Base-by-base conservation (phyloP, 306 rosid species). In the Styphnolobium japonicum region DNA sequence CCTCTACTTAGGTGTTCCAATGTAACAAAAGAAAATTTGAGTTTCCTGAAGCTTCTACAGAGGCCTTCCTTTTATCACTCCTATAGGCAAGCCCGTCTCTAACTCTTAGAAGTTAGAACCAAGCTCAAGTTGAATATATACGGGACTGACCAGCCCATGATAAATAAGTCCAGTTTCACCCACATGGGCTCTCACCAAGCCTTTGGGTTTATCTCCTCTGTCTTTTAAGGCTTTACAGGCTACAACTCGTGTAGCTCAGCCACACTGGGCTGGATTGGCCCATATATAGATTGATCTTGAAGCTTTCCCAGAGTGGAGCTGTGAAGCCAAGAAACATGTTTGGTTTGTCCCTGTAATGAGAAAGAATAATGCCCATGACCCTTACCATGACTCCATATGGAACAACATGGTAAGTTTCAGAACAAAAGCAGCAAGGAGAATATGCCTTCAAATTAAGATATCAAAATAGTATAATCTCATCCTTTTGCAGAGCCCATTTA, bases 401-500 rank as follows among this genome's bases (percentile, higher is more conserved):
- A 72, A 80, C 74, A 51, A 63, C 67, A 72, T 0, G 60, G 73
- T 71, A 67, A 46, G 64, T 56, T 74, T 75, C 49, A 42, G 55
- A 75, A 67, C 63, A 74, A 56, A 73, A 56, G 65, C 64, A 75
- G 5, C 73, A 72, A 72, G 55, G 2, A 74, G 77, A 76, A 73
- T 67, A 83, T 56, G 77, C 56, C 73, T 18, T 57, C 6, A 43
- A 39, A 48, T 56, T 7, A 73, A 45, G 31, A 71, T 43, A 39
- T 15, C n/a, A 2, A 23, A 58, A 27, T 52, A 46, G 78, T 74
- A 10, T 71, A 80, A 73, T 42, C n/a, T 73, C 64, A 73, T 51
- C 67, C 71, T 74, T 81, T 57, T 68, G 52, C 72, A 52, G 39
- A 84, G 71, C 37, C 65, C 75, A 57, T 53, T 52, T 64, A 71